Base-by-base conservation (phyloP, 306 rosid species). In the Notholithocarpus densiflorus region DNA sequence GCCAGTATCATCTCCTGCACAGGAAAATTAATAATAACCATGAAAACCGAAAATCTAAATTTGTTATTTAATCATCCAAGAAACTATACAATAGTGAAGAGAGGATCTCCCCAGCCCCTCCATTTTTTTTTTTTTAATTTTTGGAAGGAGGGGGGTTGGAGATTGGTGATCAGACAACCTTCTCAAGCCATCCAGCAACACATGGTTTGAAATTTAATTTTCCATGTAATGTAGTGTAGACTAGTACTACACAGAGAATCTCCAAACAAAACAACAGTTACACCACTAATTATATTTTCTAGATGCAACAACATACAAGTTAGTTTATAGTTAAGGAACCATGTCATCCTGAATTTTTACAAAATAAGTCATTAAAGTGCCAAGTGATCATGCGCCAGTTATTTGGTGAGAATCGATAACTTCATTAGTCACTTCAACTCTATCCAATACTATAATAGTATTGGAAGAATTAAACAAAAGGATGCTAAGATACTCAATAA, bases 1-100 rank as follows among this genome's bases (percentile, higher is more conserved):
- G 92, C 92, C 32, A 95, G 83, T 83, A 95, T 88, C 98, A 95
- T 95, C 82, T 91, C 98, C 98, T 95, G 90, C 85, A 77, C 78
- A 60, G 11, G 23, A 75, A 26, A 74, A 61, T 32, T 81, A 61
- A 52, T 20, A 84, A 32, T 51, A 78, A 65, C 56, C 68, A 69
- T 79, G 37, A 55, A 48, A 73, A 74, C 24, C 74, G 31, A 82
- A 69, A 52, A 85, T 68, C 45, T 62, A 80, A 69, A 48, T 26
- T 62, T 61, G 68, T 61, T 61, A 34, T 26, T 13, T 6, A 62
- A 2, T 62, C 31, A 62, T 15, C 69, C 11, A 0, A 37, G 45
- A 37, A 37, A 40, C 45, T 40, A 12, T 40, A 29, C 6, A 32
- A 23, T 59, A 59, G 18, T 72, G 11, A 40, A 40, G 45, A 40